Evolutionary conservation across 441 rosid species (phyloP).

Genomic region (Melianthus villosus): DNA sequence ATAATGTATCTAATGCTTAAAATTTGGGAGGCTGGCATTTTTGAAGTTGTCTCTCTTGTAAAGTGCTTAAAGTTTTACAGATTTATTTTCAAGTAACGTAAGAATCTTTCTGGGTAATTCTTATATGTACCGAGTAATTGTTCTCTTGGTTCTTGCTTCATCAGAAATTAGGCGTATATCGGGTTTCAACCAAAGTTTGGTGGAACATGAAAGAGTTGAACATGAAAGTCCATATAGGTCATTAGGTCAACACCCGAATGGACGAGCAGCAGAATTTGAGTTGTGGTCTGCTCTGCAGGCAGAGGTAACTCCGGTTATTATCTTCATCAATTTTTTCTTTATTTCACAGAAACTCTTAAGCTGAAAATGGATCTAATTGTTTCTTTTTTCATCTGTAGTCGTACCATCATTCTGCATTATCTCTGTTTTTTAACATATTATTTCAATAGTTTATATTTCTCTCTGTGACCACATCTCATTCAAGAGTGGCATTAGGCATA

Average conservation of each 20-base stretch:
- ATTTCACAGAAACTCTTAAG: not conserved
- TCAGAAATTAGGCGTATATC: conserved; percentile 75
- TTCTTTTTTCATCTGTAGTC: too few relatives aligned
- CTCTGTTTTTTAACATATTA: too few relatives aligned
- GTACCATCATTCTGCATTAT: too few relatives aligned
- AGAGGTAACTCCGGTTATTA: conserved; percentile 30
- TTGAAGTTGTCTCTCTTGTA: not conserved
- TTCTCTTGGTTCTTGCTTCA: conserved; percentile 5
- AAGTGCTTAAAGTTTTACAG: not conserved
- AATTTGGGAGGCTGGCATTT: not conserved
- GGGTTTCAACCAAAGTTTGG: conserved; percentile 27
- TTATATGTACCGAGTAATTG: not conserved
- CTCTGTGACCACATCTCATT: too few relatives aligned
- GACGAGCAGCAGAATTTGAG: conserved; percentile 56
- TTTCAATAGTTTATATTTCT: too few relatives aligned
- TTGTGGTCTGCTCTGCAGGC: conserved; percentile 68
- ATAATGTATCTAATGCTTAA: not conserved
- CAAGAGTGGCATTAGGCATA: too few relatives aligned
- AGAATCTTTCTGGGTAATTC: too few relatives aligned
- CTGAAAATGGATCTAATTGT: not conserved
- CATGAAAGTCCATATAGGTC: conserved; percentile 78
- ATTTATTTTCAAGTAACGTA: not conserved
- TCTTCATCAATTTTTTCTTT: too few relatives aligned
- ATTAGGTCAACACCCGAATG: conserved; percentile 48
- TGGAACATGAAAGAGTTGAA: conserved; percentile 62